Evolutionary conservation across 1,139 yeast species (phyloP), one percentile per base, ranked within the genome.

Genomic region (Yamadazyma trypodendri): DNA sequence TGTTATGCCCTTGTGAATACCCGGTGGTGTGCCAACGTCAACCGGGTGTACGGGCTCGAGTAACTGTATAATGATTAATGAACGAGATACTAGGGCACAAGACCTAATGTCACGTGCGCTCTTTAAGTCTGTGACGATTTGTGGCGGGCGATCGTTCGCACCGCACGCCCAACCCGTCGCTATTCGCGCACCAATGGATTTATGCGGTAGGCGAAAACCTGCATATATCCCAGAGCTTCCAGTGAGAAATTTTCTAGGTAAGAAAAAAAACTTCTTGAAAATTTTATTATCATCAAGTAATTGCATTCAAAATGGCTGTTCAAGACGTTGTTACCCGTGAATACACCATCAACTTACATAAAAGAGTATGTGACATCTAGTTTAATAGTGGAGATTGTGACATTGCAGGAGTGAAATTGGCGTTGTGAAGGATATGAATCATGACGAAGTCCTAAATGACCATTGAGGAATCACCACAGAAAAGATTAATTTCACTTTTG

Each of bases 291-390:
- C 23, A 24, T 24, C 31, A 15, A 28, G 23, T 30, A 38, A 40
- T 38, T 38, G 44, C 44, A 40, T 40, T 32, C 33, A 38, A 23
- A 77, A 85, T 88, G 81, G 97, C 97, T 76, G 80, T 88, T 74
- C 88, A 88, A 80, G 97, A 92, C 92, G 97, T 89, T 76, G 97
- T 94, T 77, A 87, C 98, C 73, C 96, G 99, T 78, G 99, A 94
- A 81, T 94, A 94, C 89, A 94, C 98, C 83, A 90, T 94, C 77
- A 92, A 94, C 90, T 79, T 92, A 77, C 96, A 89, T 96, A 92
- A 89, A 79, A 89, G 97, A 80, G 95, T 87, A 82, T 74, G 94
- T 84, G 28, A 24, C 11, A n/a, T n/a, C n/a, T 12, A 23, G 25
- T 7, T 23, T 23, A 23, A 23, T 11, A 10, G 25, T 7, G 25